phyloP scores from a whole-genome alignment of 2,329 filamentous ascomycete genomes.

The Hymenotorrendiella dingleyae region DNA sequence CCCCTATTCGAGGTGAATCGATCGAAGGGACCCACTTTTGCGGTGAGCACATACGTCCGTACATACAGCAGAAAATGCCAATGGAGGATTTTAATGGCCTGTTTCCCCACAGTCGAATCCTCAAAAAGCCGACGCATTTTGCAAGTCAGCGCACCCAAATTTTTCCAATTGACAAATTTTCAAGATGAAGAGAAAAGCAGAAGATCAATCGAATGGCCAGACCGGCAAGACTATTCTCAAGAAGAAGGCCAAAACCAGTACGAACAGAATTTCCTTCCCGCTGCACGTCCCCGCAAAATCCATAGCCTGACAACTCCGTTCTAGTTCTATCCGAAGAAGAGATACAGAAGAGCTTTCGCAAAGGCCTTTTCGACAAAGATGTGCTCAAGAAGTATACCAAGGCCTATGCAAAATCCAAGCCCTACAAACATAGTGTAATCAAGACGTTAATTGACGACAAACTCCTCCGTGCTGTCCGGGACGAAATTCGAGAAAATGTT shows the following conservation, averaged over 20 bases:
- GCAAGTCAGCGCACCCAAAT: neutral
- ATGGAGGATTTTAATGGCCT: no score
- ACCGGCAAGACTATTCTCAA: slow-evolving; percentile 36
- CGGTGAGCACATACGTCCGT: slow-evolving; percentile 9
- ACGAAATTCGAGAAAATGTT: slow-evolving; percentile 84
- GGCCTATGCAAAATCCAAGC: slow-evolving; percentile 57
- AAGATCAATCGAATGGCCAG: slow-evolving; percentile 38
- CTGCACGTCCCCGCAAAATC: slow-evolving; percentile 11
- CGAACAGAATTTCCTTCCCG: slow-evolving; percentile 15
- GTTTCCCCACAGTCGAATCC: slow-evolving; percentile 9
- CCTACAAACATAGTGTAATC: slow-evolving; percentile 93
- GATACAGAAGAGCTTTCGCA: slow-evolving; percentile 47
- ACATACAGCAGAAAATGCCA: no score
- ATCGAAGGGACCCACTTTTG: slow-evolving; percentile 1
- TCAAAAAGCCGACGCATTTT: neutral
- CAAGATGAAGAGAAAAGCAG: slow-evolving; percentile 57
- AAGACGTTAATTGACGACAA: slow-evolving; percentile 69
- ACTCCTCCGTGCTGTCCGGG: slow-evolving; percentile 79
- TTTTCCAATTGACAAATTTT: slow-evolving; percentile 8
- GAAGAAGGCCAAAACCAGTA: slow-evolving; percentile 46
- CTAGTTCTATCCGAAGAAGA: slow-evolving; percentile 29
- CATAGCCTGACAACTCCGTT: slow-evolving; percentile 7
- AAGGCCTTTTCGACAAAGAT: slow-evolving; percentile 57
- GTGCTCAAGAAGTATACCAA: slow-evolving; percentile 53
- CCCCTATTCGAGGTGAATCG: slow-evolving; percentile 15